Evolutionary conservation across 352 stramenopile genomes (phyloP), one percentile per base, ranked within the genome.

Genomic region (Phytopythium chamaehyphon): DNA sequence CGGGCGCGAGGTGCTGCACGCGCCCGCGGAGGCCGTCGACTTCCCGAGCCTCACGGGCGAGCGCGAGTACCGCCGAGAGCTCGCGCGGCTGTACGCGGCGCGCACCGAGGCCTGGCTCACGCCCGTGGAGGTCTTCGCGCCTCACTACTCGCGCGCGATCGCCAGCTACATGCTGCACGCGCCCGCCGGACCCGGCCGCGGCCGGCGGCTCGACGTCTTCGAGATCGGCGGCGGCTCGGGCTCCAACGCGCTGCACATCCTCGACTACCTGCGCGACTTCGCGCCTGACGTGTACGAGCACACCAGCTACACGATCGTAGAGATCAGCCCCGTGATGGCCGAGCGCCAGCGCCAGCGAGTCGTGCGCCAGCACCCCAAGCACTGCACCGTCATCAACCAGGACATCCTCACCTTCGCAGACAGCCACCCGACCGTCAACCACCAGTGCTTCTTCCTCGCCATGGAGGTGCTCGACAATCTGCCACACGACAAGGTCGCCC

Each of bases 391-490:
- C 12, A 52, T 94, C 43, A 92, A 93, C 60, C 76, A 80, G 35
- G 83, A 94, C 56, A 90, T 92, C 31, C 57, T 93, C 16, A 90
- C 71, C 11, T 89, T 85, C 55, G 66, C 73, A 15, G 77, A 90
- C 33, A 60, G 58, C n/a, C 72, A 89, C 58, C 54, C 65, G 18
- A 53, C 62, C 3, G 59, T 86, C 14, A 76, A 64, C 40, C 62
- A 73, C 12, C 60, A 67, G 54, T 93, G 83, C 59, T 90, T 90
- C 49, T 88, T 96, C 39, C 26, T 96, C 18, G 86, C 82, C 1
- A 84, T 96, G 52, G 88, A 97, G 49, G 85, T 97, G 48, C 72
- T 97, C 8, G 88, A 97, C 67, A 97, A 97, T 59, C 55, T 97
- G 28, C 88, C 87, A 35, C 88, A 97, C 54, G 88, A 97, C 73